Evolutionary conservation across 1,284 basidiomycete genomes (phyloP), one percentile per base, ranked within the genome.

Genomic region (Bjerkandera adusta): DNA sequence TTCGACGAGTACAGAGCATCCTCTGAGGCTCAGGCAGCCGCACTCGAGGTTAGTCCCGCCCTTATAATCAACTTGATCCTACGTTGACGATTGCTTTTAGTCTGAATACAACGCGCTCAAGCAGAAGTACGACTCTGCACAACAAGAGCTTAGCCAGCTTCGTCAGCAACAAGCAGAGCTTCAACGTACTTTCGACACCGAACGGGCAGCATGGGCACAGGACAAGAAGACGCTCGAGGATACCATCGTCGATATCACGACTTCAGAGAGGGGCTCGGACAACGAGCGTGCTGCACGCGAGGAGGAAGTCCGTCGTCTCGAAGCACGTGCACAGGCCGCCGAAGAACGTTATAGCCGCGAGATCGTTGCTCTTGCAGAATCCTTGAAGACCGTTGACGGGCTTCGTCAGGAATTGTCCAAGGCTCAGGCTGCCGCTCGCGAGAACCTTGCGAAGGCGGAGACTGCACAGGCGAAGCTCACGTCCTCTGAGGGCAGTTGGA

Each of bases 201-300:
- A 92, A 54, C 81, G 83, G 11, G 64, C 70, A 18, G 76, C 81
- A 5, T 92, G 89, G 80, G 65, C 72, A 4, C 79, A 72, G 43
- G 92, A 95, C 66, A 91, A 91, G 74, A 86, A 81, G 68, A 79
- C 73, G 1, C 71, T 92, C 10, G 87, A 91, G 56, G 85, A 81
- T 48, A 82, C 85, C 3, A 88, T 92, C 50, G 76, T 86, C 16
- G 85, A 89, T 57, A 73, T 89, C 65, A 81, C 75, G 47, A 80
- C 77, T 15, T 81, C 85, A 0, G 87, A 88, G 58, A 79, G 76
- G 61, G 69, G 72, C 51, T 77, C 79, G 0, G 81, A 85, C 55
- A 78, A 67, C 35, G 83, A 88, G 52, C 80, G 84, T 22, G 66
- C 69, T 2, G 68, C 76, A 2, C 78, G 83, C 33, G 85, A 89